These are phyloP conservation scores for Amaranthus cruentus DNA, from an alignment of 148 eudicot genomes.

Conservation along the genomic window DNA sequence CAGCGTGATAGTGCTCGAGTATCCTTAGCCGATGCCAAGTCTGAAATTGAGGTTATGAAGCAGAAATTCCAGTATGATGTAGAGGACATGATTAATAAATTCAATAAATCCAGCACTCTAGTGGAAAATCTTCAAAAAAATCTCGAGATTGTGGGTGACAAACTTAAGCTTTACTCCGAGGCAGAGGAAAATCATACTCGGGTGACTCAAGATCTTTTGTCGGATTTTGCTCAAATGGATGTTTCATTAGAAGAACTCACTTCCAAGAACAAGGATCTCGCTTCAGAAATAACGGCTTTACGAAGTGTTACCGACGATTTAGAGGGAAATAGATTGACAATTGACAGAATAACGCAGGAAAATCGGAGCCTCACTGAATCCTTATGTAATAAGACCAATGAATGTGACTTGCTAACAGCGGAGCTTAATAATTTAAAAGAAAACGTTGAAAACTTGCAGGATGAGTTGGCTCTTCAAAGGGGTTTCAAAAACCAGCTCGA, in stretches of 20 bases:
- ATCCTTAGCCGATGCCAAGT: constrained; percentile 35
- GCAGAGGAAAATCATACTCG: constrained; percentile 44
- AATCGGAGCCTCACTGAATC: constrained; percentile 38
- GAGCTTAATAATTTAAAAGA: constrained; percentile 54
- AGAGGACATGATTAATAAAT: constrained; percentile 35
- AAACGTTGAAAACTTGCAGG: constrained; percentile 41
- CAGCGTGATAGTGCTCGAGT: constrained; percentile 45
- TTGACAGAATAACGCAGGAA: constrained; percentile 50
- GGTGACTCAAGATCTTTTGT: constrained; percentile 46
- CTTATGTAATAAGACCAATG: constrained; percentile 41
- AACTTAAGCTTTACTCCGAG: constrained; percentile 44
- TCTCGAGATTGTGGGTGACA: constrained; percentile 49
- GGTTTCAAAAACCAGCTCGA: constrained; percentile 41
- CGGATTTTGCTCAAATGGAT: constrained; percentile 54
- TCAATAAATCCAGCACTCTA: constrained; percentile 43
- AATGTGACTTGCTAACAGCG: constrained; percentile 41
- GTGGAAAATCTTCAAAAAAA: constrained; percentile 55
- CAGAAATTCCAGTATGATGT: constrained; percentile 52
- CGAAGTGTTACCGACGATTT: constrained; percentile 50
- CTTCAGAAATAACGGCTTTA: constrained; percentile 42
- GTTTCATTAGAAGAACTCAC: constrained; percentile 51
- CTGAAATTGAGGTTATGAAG: constrained; percentile 42
- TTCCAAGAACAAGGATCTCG: constrained; percentile 43
- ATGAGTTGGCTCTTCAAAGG: constrained; percentile 52
- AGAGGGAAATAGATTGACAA: constrained; percentile 34